phyloP scores from a whole-genome alignment of 257 asterid species.

The Fraxinus quadrangulata region DNA sequence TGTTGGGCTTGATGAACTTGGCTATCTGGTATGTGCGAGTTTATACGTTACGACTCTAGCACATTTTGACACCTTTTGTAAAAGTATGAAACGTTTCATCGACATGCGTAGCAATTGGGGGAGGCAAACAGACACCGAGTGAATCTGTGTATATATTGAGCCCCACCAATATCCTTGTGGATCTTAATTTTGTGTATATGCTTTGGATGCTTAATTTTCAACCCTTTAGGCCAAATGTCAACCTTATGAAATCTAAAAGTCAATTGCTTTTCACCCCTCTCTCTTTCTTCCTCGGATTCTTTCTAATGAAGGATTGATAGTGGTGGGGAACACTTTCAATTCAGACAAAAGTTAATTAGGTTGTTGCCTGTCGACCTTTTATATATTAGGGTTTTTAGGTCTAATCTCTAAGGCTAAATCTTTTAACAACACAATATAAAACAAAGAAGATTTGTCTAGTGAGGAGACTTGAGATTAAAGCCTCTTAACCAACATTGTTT shows the following conservation, averaged over 20 bases:
- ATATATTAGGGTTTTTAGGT: not conserved
- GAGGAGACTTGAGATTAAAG: conserved; percentile 20
- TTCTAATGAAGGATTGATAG: conserved; percentile 29
- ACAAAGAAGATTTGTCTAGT: not conserved
- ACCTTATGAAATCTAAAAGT: conserved; percentile 37
- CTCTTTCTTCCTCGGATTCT: conserved; percentile 30
- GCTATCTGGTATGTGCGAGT: too few relatives aligned
- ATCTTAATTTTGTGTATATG: conserved; percentile 3
- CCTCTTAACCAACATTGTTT: conserved; percentile 18
- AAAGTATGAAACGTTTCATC: conserved; percentile 1
- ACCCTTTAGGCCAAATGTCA: conserved; percentile 39
- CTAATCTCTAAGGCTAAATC: not conserved
- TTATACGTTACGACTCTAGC: too few relatives aligned
- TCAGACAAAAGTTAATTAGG: conserved; percentile 25
- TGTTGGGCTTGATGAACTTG: too few relatives aligned
- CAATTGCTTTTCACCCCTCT: conserved; percentile 28
- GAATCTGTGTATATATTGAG: conserved; percentile 22
- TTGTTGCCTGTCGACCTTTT: conserved; percentile 26
- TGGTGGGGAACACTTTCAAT: conserved; percentile 40
- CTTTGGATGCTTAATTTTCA: conserved; percentile 39
- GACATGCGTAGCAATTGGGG: conserved; percentile 19
- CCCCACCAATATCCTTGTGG: conserved; percentile 10
- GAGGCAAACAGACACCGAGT: conserved; percentile 36
- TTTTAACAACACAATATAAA: not conserved
- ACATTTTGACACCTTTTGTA: too few relatives aligned